A percentile compares a stretch with the other conserved stretches of the same genome.
phyloP scores from a whole-genome alignment of 2,329 filamentous ascomycete species.

The Hypoxylon sp. region DNA sequence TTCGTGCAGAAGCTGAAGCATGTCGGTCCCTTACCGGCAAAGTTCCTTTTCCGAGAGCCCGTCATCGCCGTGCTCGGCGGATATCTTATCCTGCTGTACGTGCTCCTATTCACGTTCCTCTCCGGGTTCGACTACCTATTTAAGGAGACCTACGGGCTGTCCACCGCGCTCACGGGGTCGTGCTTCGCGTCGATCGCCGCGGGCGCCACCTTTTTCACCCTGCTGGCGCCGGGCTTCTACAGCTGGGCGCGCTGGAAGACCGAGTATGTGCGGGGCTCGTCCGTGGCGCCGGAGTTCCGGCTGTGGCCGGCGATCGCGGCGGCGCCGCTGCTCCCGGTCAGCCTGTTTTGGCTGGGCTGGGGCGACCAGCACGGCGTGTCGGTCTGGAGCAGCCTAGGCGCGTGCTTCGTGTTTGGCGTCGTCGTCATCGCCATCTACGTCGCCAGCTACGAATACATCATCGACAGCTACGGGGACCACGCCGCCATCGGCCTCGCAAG shows the following conservation, averaged over 20 bases:
- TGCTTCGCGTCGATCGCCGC: slow-evolving; percentile 55
- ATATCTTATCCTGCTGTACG: slow-evolving; percentile 62
- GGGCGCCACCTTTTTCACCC: slow-evolving; percentile 51
- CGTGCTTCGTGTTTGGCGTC: slow-evolving; percentile 56
- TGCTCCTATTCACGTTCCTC: slow-evolving; percentile 62
- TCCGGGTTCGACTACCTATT: slow-evolving; percentile 62
- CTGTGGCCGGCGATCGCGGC: slow-evolving; percentile 56
- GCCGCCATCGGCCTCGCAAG: slow-evolving; percentile 57
- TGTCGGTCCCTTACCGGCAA: slow-evolving; percentile 37
- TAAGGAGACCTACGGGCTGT: slow-evolving; percentile 53
- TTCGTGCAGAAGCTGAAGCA: too few species aligned
- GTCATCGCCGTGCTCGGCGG: slow-evolving; percentile 57
- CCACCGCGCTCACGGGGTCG: slow-evolving; percentile 54
- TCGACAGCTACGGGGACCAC: slow-evolving; percentile 56
- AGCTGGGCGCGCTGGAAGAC: slow-evolving; percentile 25
- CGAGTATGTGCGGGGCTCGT: slow-evolving; percentile 9
- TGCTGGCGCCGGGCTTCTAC: slow-evolving; percentile 48
- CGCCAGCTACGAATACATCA: slow-evolving; percentile 61
- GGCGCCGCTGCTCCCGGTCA: slow-evolving; percentile 54
- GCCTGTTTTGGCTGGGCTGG: slow-evolving; percentile 62
- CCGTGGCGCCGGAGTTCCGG: slow-evolving; percentile 50
- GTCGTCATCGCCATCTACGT: slow-evolving; percentile 58
- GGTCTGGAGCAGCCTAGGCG: slow-evolving; percentile 56
- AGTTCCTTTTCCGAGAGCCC: slow-evolving; percentile 49
- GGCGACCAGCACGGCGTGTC: slow-evolving; percentile 45